Evolutionary conservation across 441 rosid genomes (phyloP).

Genomic region (Arabidopsis hybrid): DNA sequence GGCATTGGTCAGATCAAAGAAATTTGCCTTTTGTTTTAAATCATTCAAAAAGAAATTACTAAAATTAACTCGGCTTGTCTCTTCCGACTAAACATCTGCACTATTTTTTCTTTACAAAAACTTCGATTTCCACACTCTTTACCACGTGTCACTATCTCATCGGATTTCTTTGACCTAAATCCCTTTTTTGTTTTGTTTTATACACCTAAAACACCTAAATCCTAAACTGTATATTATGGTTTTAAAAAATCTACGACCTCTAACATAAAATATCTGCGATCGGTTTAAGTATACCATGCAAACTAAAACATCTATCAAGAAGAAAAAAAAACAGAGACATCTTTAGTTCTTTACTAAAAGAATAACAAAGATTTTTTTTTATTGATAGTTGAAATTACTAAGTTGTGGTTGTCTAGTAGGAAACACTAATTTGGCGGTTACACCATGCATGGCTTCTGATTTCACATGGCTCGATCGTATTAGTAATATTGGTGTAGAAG

Average conservation of each 20-base stretch:
- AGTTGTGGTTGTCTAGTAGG: not conserved
- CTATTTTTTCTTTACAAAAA: not conserved
- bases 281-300: not conserved
- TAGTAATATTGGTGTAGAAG: not conserved
- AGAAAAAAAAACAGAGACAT: too few species aligned
- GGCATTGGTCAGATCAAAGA: conserved; percentile 8
- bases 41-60: not conserved
- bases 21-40: not conserved
- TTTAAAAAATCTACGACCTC: not conserved
- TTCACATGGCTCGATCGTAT: not conserved
- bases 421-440: not conserved
- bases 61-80: conserved; percentile 25
- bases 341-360: too few species aligned
- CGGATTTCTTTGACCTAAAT: not conserved
- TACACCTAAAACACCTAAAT: not conserved
- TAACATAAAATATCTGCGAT: not conserved
- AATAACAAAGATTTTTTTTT: too few species aligned
- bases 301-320: not conserved
- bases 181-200: not conserved
- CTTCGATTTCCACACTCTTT: not conserved
- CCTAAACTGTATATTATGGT: not conserved
- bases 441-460: not conserved
- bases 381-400: too few species aligned
- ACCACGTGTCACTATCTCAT: conserved; percentile 3
- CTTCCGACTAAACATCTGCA: conserved; percentile 29